phyloP scores from a whole-genome alignment of 2,329 filamentous ascomycete genomes.

The Phyllosticta citribraziliensis region DNA sequence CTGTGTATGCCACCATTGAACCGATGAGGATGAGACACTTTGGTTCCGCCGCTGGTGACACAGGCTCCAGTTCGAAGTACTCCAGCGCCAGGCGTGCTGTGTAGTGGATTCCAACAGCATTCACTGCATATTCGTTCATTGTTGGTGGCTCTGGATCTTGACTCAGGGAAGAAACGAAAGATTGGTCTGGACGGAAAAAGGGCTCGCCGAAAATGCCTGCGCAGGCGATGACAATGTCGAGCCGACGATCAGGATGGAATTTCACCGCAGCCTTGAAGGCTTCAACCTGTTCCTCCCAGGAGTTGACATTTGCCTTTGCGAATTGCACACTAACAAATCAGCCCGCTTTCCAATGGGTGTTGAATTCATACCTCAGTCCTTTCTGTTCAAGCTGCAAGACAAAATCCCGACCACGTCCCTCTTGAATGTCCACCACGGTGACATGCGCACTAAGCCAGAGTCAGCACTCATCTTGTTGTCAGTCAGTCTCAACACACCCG shows the following conservation, averaged over 20 bases:
- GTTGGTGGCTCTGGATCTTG: slow-evolving; percentile 15
- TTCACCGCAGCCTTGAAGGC: slow-evolving; percentile 23
- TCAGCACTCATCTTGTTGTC: not conserved
- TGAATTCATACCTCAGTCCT: slow-evolving; percentile 7
- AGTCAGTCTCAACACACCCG: not conserved
- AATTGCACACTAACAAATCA: slow-evolving; percentile 17
- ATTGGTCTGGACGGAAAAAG: slow-evolving; percentile 17
- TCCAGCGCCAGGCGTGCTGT: slow-evolving; percentile 19
- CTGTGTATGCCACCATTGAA: slow-evolving; percentile 18
- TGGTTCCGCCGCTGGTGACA: slow-evolving; percentile 9
- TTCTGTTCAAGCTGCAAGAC: slow-evolving; percentile 13
- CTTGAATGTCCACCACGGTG: slow-evolving; percentile 18
- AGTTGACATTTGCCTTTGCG: slow-evolving; percentile 22
- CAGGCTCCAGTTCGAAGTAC: slow-evolving; percentile 17
- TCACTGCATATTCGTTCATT: slow-evolving; percentile 15
- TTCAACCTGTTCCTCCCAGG: slow-evolving; percentile 18
- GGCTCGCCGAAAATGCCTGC: slow-evolving; percentile 22
- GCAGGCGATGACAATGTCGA: slow-evolving; percentile 24
- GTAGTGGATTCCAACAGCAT: slow-evolving; percentile 18
- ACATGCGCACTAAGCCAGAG: slow-evolving; percentile 14
- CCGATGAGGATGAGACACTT: slow-evolving; percentile 17
- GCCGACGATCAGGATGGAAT: slow-evolving; percentile 16
- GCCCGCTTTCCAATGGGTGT: not conserved
- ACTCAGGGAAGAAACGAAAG: slow-evolving; percentile 9
- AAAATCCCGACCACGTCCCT: slow-evolving; percentile 11